Conservation (phyloP, 306 rosid genomes). For the Vigna reflexopilosa region DNA sequence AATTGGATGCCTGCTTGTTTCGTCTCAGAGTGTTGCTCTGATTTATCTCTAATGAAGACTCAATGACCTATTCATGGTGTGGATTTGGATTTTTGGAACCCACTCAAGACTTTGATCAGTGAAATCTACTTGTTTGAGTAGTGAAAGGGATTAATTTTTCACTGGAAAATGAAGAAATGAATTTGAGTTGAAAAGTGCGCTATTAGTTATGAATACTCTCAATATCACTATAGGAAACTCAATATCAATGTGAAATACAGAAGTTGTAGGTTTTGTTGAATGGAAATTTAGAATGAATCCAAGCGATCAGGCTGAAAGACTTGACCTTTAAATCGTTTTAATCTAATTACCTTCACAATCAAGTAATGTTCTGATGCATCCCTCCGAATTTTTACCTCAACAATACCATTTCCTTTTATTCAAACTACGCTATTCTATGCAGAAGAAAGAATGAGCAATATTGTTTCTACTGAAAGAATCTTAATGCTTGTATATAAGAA, state of each 20-base stretch:
- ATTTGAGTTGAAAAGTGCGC: slow-evolving; percentile 6
- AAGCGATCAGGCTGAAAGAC: slow-evolving; percentile 1
- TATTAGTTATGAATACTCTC: slow-evolving; percentile 17
- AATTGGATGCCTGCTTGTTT: slow-evolving; percentile 15
- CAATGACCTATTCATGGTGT: not conserved
- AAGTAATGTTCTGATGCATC: slow-evolving; percentile 28
- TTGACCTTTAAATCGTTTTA: slow-evolving; percentile 1
- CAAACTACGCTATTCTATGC: not conserved
- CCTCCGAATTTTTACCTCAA: not conserved
- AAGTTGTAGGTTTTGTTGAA: slow-evolving; percentile 22
- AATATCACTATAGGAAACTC: not conserved
- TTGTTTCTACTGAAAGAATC: not conserved
- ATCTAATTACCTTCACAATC: slow-evolving; percentile 2
- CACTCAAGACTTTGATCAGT: not conserved
- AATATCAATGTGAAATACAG: not conserved
- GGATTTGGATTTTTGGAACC: slow-evolving; percentile 35
- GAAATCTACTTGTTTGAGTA: slow-evolving; percentile 16
- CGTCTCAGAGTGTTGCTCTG: not conserved
- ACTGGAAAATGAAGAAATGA: not conserved
- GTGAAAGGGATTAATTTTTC: not conserved
- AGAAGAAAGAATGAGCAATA: not conserved
- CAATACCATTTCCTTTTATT: slow-evolving; percentile 14
- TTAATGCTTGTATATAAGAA: not conserved
- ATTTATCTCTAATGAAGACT: slow-evolving; percentile 10
- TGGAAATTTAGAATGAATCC: slow-evolving; percentile 3